Base-by-base conservation (phyloP, 2,329 filamentous ascomycete species). In the Cyphellophora europaea region DNA sequence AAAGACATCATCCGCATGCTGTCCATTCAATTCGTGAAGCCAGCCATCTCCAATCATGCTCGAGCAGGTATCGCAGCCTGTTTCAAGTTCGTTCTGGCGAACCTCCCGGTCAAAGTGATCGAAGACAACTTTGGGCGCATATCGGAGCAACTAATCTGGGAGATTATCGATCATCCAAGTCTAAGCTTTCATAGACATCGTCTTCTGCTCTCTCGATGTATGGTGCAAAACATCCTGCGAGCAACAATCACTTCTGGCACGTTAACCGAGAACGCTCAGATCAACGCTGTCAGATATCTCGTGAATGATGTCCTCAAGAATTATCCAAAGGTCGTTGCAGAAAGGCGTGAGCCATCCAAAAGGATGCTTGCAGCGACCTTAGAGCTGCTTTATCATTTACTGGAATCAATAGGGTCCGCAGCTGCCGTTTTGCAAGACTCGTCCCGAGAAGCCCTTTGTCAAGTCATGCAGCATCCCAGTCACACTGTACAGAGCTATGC, bases 401-500 rank as follows among this genome's bases (percentile, higher is more conserved):
- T 95, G 41, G 68, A 71, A 27, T 81, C 76, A 0, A 69, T 98
- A 3, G 89, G 88, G 3, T 89, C 89, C 13, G 88, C 88, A 2
- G 74, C 84, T 19, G 83, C 79, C 42, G 67, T 67, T 35, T 77
- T 95, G 48, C 82, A 86, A 5, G 93, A 98, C 44, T 56, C 71
- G 11, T 93, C 86, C 54, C 76, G 89, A 32, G 91, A 98, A 56
- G 82, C 82, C 3, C 65, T 98, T 19, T 66, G 96, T 25, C 87
- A 95, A 55, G 84, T 94, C 5, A 66, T 96, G 16, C 85, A 93
- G 49, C 91, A 98, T 58, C 86, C 88, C 1, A 95, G 86, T 59
- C 96, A 96, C 58, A 91, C 87, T 4, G 91, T 98, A 2, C 91
- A 98, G 53, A 78, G 96, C 3, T 82, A 91, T 50, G 80, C 86